Evolutionary conservation across 768 basidiomycete genomes (phyloP), one percentile per base, ranked within the genome.

Genomic region (Favolaschia claudopus): DNA sequence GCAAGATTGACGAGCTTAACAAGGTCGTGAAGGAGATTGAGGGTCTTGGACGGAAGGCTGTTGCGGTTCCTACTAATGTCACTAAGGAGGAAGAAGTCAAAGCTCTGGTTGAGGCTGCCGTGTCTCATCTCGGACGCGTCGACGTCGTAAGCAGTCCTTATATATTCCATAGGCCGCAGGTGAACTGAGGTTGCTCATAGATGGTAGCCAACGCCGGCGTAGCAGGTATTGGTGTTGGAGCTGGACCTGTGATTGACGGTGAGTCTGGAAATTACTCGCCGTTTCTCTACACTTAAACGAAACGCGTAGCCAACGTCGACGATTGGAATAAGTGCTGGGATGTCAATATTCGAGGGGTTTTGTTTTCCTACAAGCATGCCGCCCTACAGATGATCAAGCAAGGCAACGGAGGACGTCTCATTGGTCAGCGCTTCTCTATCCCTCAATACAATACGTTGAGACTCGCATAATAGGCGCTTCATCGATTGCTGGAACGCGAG

Each of bases 141-240:
- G 69, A 71, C 48, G 70, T 71, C 24, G 70, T 73, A 36, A 47
- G 69, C 62, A 8, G 33, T 17, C 19, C 12, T 32, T 6, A 19
- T 15, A 22, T n/a, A 20, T 10, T 38, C 17, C 51, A n/a, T 10
- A 10, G 34, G 7, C 19, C 24, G 6, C 20, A n/a, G 7, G 49
- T 15, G 39, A 10, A 12, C 39, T 19, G 14, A 20, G 14, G 8
- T 19, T 40, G 39, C 7, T 38, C 36, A 24, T 43, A 75, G 73
- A 74, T 74, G 72, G 69, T 75, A 4, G 72, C 72, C 9, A 74
- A 75, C 63, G 74, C 72, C 13, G 74, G 71, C 5, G 66, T 69
- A 33, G 51, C 50, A n/a, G n/a, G 38, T 49, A 12, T 10, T 58
- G 19, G 60, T 37, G 17, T 42, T 36, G 52, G 7, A 42, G 34